These are phyloP conservation scores for Adiantum capillusveneris DNA, from an alignment of 75 land plant genomes.

Conservation along the genomic window DNA sequence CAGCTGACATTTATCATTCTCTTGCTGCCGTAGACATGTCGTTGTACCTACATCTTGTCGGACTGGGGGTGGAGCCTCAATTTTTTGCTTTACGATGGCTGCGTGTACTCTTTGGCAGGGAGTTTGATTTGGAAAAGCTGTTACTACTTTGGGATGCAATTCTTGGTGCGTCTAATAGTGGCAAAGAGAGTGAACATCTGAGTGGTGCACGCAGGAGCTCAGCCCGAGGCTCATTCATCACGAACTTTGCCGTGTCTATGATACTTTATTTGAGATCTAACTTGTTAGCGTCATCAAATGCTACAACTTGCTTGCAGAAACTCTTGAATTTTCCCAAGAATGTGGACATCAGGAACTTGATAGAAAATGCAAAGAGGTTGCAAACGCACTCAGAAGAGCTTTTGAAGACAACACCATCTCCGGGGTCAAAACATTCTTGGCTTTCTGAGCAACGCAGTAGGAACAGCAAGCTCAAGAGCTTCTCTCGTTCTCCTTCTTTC, in stretches of 20 bases:
- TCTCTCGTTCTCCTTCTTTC: neutral
- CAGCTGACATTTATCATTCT: slow-evolving; percentile 62
- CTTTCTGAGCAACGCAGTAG: neutral
- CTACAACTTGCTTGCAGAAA: slow-evolving; percentile 74
- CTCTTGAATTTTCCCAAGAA: slow-evolving; percentile 61
- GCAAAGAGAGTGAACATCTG: slow-evolving; percentile 13
- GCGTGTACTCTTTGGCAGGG: slow-evolving; percentile 79
- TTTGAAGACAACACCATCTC: slow-evolving; percentile 7
- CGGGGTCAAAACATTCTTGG: neutral
- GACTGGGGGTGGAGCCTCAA: slow-evolving; percentile 88
- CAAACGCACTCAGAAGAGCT: slow-evolving; percentile 42
- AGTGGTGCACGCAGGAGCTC: slow-evolving; percentile 23
- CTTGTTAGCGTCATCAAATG: slow-evolving; percentile 70
- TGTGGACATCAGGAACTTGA: slow-evolving; percentile 44
- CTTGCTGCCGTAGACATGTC: slow-evolving; percentile 63
- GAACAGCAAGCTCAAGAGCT: slow-evolving; percentile 6
- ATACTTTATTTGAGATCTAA: slow-evolving; percentile 65
- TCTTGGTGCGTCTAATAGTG: slow-evolving; percentile 43
- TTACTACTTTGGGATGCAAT: slow-evolving; percentile 89
- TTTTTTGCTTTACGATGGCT: slow-evolving; percentile 90
- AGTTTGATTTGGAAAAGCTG: slow-evolving; percentile 62
- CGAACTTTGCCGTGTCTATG: slow-evolving; percentile 74
- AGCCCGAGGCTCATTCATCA: slow-evolving; percentile 57
- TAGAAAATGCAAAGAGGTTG: slow-evolving; percentile 68
- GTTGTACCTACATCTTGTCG: slow-evolving; percentile 72